Percentiles rank a stretch among this genome's conserved stretches.
These are phyloP conservation scores for Darksidea phi DNA, from an alignment of 495 filamentous ascomycete genomes.

Conservation along the genomic window DNA sequence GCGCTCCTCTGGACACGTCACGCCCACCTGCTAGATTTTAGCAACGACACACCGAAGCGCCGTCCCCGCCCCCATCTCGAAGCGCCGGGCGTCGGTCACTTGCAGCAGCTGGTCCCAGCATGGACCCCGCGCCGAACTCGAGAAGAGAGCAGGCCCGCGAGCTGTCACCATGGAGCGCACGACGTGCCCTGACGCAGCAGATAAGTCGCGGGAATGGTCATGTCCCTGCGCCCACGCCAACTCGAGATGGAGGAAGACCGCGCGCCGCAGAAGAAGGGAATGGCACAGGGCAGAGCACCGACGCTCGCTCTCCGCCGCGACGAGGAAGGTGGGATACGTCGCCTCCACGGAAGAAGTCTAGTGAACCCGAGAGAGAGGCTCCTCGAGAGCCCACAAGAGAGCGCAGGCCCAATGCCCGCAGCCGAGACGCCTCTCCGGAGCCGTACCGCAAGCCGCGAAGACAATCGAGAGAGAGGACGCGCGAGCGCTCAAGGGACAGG, in stretches of 20 bases:
- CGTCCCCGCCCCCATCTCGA: slow-evolving; percentile 21
- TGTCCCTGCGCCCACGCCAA: neutral
- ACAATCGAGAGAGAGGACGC: neutral
- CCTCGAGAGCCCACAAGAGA: neutral
- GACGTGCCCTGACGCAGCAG: slow-evolving; percentile 6
- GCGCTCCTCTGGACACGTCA: no score
- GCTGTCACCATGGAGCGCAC: slow-evolving; percentile 10
- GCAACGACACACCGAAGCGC: slow-evolving; percentile 14
- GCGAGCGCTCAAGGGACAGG: neutral
- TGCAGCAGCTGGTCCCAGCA: neutral
- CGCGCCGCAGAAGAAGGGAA: neutral
- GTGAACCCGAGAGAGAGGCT: neutral
- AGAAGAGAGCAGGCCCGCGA: slow-evolving; percentile 6
- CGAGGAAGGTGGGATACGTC: no score
- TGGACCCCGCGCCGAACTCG: slow-evolving; percentile 5
- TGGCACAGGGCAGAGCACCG: neutral
- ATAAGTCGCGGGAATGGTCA: neutral
- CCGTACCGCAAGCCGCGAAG: slow-evolving; percentile 22
- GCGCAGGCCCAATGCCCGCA: neutral
- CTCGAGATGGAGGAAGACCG: neutral
- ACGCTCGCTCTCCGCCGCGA: no score
- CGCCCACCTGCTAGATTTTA: neutral
- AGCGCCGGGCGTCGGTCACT: slow-evolving; percentile 1
- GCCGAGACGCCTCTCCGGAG: slow-evolving; percentile 21
- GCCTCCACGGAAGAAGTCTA: no score